These are phyloP conservation scores for Sphaerobolus stellatus DNA, from an alignment of 1,284 basidiomycete genomes.

Conservation along the genomic window DNA sequence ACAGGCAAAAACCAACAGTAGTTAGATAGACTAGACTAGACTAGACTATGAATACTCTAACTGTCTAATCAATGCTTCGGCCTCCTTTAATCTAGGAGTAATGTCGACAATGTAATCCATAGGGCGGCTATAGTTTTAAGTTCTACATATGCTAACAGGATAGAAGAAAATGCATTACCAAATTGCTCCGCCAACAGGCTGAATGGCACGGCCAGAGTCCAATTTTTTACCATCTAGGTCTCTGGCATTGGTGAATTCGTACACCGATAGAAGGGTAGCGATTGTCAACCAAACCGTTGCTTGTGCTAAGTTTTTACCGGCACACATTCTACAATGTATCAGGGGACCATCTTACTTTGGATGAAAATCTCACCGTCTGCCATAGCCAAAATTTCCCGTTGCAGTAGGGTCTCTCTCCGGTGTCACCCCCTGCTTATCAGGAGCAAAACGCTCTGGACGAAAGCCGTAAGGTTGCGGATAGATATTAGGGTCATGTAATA, in stretches of 20 bases:
- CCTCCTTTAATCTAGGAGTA: too few relatives aligned
- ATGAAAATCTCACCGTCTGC: not conserved
- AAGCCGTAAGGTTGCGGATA: not conserved
- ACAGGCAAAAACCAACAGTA: too few relatives aligned
- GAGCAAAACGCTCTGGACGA: not conserved
- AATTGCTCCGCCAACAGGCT: not conserved
- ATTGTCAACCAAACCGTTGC: not conserved
- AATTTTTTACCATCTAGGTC: constrained; percentile 8
- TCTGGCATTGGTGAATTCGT: constrained; percentile 14
- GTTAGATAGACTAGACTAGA: too few relatives aligned
- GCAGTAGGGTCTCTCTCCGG: not conserved
- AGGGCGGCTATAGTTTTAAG: too few relatives aligned
- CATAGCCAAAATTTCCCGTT: not conserved
- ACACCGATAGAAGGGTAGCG: not conserved
- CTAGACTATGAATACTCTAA: too few relatives aligned
- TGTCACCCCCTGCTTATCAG: not conserved
- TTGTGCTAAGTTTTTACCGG: not conserved
- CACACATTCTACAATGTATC: not conserved
- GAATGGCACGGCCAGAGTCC: not conserved
- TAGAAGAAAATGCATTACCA: too few relatives aligned
- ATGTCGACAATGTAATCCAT: too few relatives aligned
- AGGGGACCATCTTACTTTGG: too few relatives aligned
- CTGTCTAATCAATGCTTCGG: too few relatives aligned
- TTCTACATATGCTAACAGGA: too few relatives aligned
- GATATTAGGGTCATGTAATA: not conserved